phyloP scores from a whole-genome alignment of 169 alveolate genomes.

The Cyclospora cayetanensis region DNA sequence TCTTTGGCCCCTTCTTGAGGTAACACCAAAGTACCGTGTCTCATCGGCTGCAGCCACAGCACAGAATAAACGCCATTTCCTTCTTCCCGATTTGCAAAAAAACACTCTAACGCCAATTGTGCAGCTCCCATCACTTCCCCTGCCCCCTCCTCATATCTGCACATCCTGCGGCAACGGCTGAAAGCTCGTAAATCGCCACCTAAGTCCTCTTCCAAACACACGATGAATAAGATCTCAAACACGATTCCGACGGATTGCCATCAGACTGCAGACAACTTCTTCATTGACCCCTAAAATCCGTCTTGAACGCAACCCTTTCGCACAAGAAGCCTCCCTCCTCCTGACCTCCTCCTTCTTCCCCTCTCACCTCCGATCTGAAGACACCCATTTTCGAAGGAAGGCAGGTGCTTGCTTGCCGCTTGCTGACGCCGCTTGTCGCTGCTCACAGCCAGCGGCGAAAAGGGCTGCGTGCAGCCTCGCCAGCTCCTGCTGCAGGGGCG shows the following conservation, averaged over 20 bases:
- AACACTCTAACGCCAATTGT: background rate
- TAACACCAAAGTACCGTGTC: constrained; percentile 92
- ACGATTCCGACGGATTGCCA: no score
- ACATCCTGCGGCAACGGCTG: background rate
- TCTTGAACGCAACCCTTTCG: background rate
- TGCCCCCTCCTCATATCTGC: background rate
- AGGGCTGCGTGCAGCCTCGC: background rate
- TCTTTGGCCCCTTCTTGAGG: constrained; percentile 93
- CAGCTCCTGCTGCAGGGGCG: constrained; percentile 18
- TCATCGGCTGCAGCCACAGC: constrained; percentile 83
- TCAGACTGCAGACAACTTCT: no score
- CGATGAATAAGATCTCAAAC: background rate
- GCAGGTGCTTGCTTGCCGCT: background rate
- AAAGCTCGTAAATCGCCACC: background rate
- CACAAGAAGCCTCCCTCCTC: background rate
- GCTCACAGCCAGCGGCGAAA: background rate
- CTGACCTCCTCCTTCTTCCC: background rate
- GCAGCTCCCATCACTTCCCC: background rate
- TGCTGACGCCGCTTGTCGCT: constrained; percentile 24
- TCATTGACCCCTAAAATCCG: background rate
- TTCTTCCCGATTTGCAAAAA: background rate
- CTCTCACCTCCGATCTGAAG: constrained; percentile 63
- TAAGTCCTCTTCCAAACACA: background rate
- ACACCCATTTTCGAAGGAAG: constrained; percentile 38
- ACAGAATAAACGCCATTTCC: background rate